Evolutionary conservation across 306 rosid species (phyloP), one percentile per base, ranked within the genome.

Genomic region (Prosopis cineraria): DNA sequence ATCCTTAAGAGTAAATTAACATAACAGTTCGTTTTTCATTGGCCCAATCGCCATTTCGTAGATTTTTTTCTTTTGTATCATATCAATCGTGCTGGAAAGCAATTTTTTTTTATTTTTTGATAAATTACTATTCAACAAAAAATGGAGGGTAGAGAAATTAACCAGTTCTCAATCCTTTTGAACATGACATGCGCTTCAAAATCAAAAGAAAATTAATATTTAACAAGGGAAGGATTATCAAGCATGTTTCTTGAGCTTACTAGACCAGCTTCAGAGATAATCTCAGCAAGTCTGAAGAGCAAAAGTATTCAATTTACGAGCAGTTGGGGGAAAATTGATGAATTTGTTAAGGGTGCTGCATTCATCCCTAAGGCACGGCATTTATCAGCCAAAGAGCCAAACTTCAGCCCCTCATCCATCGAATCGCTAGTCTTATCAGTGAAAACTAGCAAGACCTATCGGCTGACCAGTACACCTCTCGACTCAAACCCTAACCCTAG

Each of bases 281-380:
- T 75, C 89, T 94, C 96, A 88, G 93, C 93, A 89, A 87, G 69
- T 91, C 93, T 91, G 94, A 91, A 91, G 89, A 90, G 98, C 94
- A 86, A 84, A 87, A 90, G 91, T 11, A 77, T 25, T 91, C 16
- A 1, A 79, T 91, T 27, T 93, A 80, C 88, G 91, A 90, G 96
- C 68, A 88, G 91, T 79, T 77, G 70, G 65, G 83, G 79, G 62
- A 78, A 80, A 68, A 78, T 69, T 85, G 89, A 82, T 74, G 82
- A 81, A 63, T n/a, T 82, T 60, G 58, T n/a, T 84, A 10, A 13
- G 96, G 94, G 91, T 69, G 85, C 93, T 86, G 91, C 88, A 93
- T 93, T 93, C 98, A 93, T 93, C 96, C 87, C 98, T 27, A 91
- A 27, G 93, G 90, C 92, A 89, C 89, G 0, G 59, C 1, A 1